Evolutionary conservation across 371 early-diverging fungal species (phyloP).

Genomic region (Mucor plumbeus): DNA sequence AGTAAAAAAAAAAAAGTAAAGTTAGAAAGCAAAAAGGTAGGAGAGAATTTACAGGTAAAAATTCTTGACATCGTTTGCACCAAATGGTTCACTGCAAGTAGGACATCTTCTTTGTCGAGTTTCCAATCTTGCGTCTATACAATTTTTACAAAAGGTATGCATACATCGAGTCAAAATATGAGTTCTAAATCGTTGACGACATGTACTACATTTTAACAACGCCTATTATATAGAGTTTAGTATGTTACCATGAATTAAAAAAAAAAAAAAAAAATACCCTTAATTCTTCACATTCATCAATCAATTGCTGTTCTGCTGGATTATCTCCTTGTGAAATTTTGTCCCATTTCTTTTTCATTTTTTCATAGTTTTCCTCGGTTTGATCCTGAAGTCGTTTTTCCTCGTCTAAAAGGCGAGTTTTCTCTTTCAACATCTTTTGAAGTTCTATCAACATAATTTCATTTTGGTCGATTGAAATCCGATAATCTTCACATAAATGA

Average conservation of each 20-base stretch:
- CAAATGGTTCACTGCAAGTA: constrained; percentile 93
- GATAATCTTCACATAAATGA: constrained; percentile 30
- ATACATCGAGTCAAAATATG: constrained; percentile 88
- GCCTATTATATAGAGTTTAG: constrained; percentile 48
- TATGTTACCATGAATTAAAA: constrained; percentile 12
- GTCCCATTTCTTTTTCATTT: constrained; percentile 63
- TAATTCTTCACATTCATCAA: constrained; percentile 52
- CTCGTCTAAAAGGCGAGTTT: constrained; percentile 59
- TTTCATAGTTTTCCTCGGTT: constrained; percentile 59
- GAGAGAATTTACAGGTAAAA: constrained; percentile 75
- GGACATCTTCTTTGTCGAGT: constrained; percentile 98
- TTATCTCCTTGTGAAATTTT: constrained; percentile 53
- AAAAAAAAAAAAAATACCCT: constrained; percentile 31
- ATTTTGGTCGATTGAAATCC: constrained; percentile 27
- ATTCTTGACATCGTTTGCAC: constrained; percentile 87
- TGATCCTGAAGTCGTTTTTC: constrained; percentile 59
- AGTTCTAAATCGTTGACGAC: constrained; percentile 84
- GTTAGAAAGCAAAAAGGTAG: background rate
- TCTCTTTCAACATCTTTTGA: constrained; percentile 59
- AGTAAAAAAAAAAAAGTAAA: background rate
- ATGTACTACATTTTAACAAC: constrained; percentile 88
- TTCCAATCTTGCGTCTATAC: constrained; percentile 89
- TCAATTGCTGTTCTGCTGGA: constrained; percentile 57
- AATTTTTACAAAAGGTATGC: constrained; percentile 97
- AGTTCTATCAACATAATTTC: constrained; percentile 19